A percentile compares a stretch with the other conserved stretches of the same genome.
These are phyloP conservation scores for Tricladium varicosporioides DNA, from an alignment of 2,329 filamentous ascomycete species.

Conservation along the genomic window DNA sequence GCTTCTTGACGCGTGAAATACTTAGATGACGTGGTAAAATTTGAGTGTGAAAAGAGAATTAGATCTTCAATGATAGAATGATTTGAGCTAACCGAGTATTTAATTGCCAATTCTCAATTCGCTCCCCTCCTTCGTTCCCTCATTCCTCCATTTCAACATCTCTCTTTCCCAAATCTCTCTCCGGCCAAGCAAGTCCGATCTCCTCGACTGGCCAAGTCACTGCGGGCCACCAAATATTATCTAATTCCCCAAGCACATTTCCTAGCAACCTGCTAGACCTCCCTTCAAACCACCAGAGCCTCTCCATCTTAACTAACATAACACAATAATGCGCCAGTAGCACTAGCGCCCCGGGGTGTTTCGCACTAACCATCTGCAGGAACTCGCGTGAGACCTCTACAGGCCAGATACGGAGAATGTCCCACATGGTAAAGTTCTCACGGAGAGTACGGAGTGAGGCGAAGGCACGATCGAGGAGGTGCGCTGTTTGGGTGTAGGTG, in stretches of 20 bases:
- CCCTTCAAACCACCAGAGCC: constrained; percentile 21
- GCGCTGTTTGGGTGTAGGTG: too few species aligned
- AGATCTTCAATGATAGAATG: too few species aligned
- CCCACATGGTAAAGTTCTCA: constrained; percentile 18
- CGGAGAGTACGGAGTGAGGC: constrained; percentile 4
- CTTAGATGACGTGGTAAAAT: too few species aligned
- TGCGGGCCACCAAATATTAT: constrained; percentile 7
- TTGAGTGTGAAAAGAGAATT: too few species aligned
- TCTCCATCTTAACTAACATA: constrained; percentile 18
- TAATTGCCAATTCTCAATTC: too few species aligned
- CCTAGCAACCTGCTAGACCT: constrained; percentile 9
- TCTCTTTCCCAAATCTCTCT: too few species aligned
- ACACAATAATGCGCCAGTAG: constrained; percentile 26
- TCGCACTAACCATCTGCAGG: constrained; percentile 11
- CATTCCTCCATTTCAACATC: too few species aligned
- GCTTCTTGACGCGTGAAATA: too few species aligned
- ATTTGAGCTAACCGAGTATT: too few species aligned
- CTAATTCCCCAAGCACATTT: constrained; percentile 6
- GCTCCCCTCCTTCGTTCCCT: too few species aligned
- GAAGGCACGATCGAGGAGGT: constrained; percentile 18
- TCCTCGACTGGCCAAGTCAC: constrained; percentile 13
- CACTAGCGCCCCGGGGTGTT: constrained; percentile 19
- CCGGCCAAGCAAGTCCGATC: neutral
- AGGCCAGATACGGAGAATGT: constrained; percentile 21
- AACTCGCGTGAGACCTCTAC: constrained; percentile 15